A percentile compares a stretch with the other conserved stretches of the same genome.
These are phyloP conservation scores for Dalbergia cultrata DNA, from an alignment of 306 rosid species.

Conservation along the genomic window DNA sequence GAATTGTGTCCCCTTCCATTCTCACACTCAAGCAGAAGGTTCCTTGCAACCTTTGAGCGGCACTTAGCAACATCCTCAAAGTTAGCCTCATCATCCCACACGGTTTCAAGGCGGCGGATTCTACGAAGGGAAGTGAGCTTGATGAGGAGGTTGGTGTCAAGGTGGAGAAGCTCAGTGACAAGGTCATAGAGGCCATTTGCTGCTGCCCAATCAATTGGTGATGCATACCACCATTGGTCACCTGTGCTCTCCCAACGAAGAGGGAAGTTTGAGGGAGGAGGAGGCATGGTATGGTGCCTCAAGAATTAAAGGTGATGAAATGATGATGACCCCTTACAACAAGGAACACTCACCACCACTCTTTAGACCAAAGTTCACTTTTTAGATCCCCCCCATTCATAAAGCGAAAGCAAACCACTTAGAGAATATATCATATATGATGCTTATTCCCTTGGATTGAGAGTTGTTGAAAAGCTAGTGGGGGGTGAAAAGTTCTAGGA, in stretches of 20 bases:
- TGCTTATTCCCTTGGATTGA: slow-evolving; percentile 44
- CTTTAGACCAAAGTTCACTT: not conserved
- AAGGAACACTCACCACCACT: not conserved
- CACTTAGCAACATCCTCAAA: slow-evolving; percentile 73
- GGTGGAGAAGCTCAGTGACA: slow-evolving; percentile 90
- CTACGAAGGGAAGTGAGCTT: slow-evolving; percentile 92
- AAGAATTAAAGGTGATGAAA: no score
- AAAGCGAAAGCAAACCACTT: slow-evolving; percentile 31
- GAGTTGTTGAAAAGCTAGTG: slow-evolving; percentile 41
- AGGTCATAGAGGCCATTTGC: slow-evolving; percentile 92
- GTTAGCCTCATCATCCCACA: slow-evolving; percentile 85
- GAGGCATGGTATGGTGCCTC: not conserved
- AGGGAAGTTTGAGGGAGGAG: slow-evolving; percentile 73
- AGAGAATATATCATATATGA: slow-evolving; percentile 4
- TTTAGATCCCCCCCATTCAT: slow-evolving; percentile 27
- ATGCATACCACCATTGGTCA: slow-evolving; percentile 95
- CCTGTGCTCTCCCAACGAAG: slow-evolving; percentile 97
- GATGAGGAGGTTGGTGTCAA: slow-evolving; percentile 89
- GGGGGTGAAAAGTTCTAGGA: slow-evolving; percentile 15
- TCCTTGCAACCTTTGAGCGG: slow-evolving; percentile 77
- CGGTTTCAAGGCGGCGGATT: slow-evolving; percentile 92
- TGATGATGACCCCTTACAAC: not conserved
- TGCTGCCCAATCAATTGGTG: slow-evolving; percentile 94
- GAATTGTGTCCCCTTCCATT: slow-evolving; percentile 61
- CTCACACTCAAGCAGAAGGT: slow-evolving; percentile 74